Conservation (phyloP, 768 basidiomycete species). For the Lactarius hengduanensis region DNA sequence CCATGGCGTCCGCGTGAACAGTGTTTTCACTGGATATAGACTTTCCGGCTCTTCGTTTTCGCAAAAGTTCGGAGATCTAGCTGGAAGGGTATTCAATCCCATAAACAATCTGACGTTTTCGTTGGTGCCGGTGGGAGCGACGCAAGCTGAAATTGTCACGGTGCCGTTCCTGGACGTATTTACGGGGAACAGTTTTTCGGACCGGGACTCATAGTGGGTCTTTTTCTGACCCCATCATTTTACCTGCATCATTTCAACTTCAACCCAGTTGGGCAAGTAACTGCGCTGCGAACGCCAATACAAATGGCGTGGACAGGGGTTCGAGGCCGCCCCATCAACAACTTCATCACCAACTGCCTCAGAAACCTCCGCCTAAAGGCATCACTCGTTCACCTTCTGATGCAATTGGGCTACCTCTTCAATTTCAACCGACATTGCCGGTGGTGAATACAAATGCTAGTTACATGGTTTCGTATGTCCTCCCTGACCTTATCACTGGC, state of each 20-base stretch:
- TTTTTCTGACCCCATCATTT: constrained; percentile 3
- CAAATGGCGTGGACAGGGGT: constrained; percentile 53
- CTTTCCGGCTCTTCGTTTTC: constrained; percentile 45
- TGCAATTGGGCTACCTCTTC: constrained; percentile 48
- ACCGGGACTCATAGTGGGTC: constrained; percentile 52
- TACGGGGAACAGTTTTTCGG: constrained; percentile 49
- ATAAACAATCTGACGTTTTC: constrained; percentile 48
- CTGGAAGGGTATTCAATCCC: constrained; percentile 52
- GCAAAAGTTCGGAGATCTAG: constrained; percentile 56
- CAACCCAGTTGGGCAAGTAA: constrained; percentile 55
- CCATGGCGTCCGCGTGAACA: constrained; percentile 62
- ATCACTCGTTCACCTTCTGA: constrained; percentile 40
- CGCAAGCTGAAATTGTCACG: constrained; percentile 47
- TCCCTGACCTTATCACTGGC: constrained; percentile 58
- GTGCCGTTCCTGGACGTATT: constrained; percentile 55
- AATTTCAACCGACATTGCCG: constrained; percentile 50
- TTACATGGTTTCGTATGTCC: constrained; percentile 55
- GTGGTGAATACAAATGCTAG: constrained; percentile 46
- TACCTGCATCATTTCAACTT: neutral
- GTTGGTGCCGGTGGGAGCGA: constrained; percentile 48
- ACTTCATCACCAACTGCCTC: neutral
- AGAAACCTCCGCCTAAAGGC: constrained; percentile 34
- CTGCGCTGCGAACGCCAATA: constrained; percentile 50
- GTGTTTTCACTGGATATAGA: constrained; percentile 61
- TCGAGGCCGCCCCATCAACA: neutral